Evolutionary conservation across 2,329 filamentous ascomycete genomes (phyloP), one percentile per base, ranked within the genome.

Genomic region (Xylariaceae sp.): DNA sequence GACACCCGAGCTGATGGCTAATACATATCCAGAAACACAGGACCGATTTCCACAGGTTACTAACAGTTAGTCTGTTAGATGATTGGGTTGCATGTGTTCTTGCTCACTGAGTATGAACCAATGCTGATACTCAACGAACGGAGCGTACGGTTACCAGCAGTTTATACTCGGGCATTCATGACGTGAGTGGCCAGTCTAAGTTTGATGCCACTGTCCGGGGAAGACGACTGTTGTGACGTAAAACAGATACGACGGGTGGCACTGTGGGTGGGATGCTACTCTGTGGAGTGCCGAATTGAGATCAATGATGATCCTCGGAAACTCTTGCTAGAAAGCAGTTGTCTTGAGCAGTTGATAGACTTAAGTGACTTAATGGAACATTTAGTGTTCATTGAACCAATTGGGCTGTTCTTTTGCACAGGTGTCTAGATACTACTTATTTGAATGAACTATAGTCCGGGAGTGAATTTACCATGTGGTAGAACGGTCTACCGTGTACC

Each of bases 401-500:
- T n/a, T n/a, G n/a, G n/a, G n/a, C n/a, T n/a, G n/a, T n/a, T n/a
- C n/a, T n/a, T n/a, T 42, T 29, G 13, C 15, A 13, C 18, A 20
- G 18, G 16, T 20, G 24, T 20, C 15, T 13, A n/a, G 32, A 9
- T 21, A 32, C 26, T 20, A 37, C 18, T 13, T 42, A n/a, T 26
- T 45, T 18, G 16, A n/a, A 24, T 23, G 43, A 48, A 30, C 23
- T 29, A 35, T 48, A 37, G 36, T 53, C 43, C 23, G 39, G 39
- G 37, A 41, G 29, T 32, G 21, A 53, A 42, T 30, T 26, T 36
- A 27, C 26, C 13, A 26, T 20, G 23, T 43, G 15, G 15, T 26
- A 45, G 26, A 23, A 20, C n/a, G 18, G 15, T 11, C 16, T 53
- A 37, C 16, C 15, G 33, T 50, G 44, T 32, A 24, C 18, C 15